Evolutionary conservation across 352 stramenopile genomes (phyloP).

Genomic region (Globisporangium recalcitrans): DNA sequence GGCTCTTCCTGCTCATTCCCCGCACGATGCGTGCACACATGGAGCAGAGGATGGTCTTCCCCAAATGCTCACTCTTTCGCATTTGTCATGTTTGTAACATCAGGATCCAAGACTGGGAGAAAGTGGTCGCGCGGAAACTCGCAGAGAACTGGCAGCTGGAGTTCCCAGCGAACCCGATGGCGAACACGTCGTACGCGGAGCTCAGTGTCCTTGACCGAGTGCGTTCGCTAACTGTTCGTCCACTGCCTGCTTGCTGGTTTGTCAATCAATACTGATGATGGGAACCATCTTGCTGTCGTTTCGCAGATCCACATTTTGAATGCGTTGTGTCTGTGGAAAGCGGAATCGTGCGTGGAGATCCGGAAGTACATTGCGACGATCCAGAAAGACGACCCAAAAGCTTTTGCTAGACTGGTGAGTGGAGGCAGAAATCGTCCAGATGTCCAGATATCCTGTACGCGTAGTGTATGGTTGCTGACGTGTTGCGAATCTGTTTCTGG

Average conservation of each 20-base stretch:
- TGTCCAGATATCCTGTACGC: not conserved
- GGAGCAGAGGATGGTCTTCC: not conserved
- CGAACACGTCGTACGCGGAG: constrained; percentile 43
- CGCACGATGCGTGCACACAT: not conserved
- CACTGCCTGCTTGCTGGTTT: too few species aligned
- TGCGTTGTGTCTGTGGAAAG: constrained; percentile 78
- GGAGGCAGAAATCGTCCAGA: not conserved
- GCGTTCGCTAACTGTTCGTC: constrained; percentile 5
- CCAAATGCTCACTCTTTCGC: not conserved
- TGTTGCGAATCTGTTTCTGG: not conserved
- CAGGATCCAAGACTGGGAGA: constrained; percentile 84
- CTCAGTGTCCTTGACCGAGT: constrained; percentile 59
- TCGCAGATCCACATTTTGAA: constrained; percentile 69
- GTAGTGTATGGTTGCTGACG: not conserved
- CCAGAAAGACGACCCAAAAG: constrained; percentile 58
- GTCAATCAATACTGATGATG: not conserved
- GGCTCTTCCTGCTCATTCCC: constrained; percentile 1
- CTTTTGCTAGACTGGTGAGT: constrained; percentile 56
- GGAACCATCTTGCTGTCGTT: not conserved
- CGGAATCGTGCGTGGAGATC: constrained; percentile 72
- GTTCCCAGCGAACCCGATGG: constrained; percentile 65
- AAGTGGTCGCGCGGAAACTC: constrained; percentile 63
- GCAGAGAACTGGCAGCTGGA: constrained; percentile 71
- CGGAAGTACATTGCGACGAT: constrained; percentile 60
- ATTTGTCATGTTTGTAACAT: not conserved